phyloP scores from a whole-genome alignment of 2,329 filamentous ascomycete species.

The Diaporthe nobilis region DNA sequence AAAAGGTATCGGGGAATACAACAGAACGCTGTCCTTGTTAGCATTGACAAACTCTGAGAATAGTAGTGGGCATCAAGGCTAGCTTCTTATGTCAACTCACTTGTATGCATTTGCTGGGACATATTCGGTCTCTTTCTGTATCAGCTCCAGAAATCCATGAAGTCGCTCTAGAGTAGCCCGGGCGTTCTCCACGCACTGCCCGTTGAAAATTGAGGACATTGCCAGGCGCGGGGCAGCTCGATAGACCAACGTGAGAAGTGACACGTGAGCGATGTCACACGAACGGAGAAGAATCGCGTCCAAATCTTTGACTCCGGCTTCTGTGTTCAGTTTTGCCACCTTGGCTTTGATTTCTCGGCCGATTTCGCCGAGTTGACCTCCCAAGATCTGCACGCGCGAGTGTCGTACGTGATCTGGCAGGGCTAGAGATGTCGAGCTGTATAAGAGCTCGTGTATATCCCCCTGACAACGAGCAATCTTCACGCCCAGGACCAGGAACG shows the following conservation, averaged over 20 bases:
- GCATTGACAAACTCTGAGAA: not conserved
- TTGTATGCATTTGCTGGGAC: not conserved
- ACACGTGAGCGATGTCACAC: not conserved
- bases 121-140: not conserved
- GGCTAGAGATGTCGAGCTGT: not conserved
- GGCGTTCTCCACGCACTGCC: not conserved
- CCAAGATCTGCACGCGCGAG: not conserved
- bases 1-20: not conserved
- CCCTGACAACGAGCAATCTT: conserved; percentile 6
- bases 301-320: not conserved
- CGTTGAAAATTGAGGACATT: not conserved
- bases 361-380: not conserved
- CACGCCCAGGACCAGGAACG: not conserved
- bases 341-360: not conserved
- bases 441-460: not conserved
- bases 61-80: not conserved
- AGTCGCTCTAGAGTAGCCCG: not conserved
- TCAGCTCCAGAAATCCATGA: not conserved
- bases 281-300: not conserved
- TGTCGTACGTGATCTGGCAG: not conserved
- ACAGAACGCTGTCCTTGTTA: not conserved
- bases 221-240: not conserved
- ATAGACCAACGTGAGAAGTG: not conserved
- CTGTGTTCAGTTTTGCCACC: not conserved
- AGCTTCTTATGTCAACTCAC: not conserved